Conservation (phyloP, 1,139 yeast genomes). For the Saccharomyces hybrid region DNA sequence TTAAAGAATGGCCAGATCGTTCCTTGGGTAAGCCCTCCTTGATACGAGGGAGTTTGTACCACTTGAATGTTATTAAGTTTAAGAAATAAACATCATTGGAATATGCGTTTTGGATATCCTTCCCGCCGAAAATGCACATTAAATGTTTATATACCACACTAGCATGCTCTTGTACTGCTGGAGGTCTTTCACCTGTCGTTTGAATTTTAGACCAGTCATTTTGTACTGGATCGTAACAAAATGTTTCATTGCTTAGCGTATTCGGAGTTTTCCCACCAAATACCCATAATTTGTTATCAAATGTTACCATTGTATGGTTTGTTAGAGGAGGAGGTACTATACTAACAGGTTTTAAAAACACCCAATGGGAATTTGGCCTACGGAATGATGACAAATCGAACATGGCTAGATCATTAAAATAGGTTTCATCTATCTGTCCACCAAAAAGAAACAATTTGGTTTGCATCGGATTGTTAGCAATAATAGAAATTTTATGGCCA, state of each 20-base stretch:
- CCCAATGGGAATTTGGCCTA: constrained; percentile 80
- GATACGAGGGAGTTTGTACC: constrained; percentile 54
- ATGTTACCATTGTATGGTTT: constrained; percentile 82
- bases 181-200: constrained; percentile 58
- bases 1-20: constrained; percentile 82
- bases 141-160: constrained; percentile 68
- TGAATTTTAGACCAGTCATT: constrained; percentile 52
- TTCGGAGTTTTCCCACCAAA: constrained; percentile 86
- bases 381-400: constrained; percentile 88
- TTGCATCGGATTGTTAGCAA: constrained; percentile 55
- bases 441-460: constrained; percentile 83
- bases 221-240: constrained; percentile 66
- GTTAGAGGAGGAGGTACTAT: constrained; percentile 77
- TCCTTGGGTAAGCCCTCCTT: constrained; percentile 54
- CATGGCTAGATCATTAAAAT: constrained; percentile 75
- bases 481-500: constrained; percentile 71
- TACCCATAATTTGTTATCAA: constrained; percentile 72
- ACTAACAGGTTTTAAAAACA: constrained; percentile 45
- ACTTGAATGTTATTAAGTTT: constrained; percentile 56
- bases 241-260: constrained; percentile 61
- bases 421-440: constrained; percentile 86
- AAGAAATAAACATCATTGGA: constrained; percentile 60
- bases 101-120: constrained; percentile 61
- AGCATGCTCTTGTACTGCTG: constrained; percentile 85
- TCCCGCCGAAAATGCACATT: constrained; percentile 82